Evolutionary conservation across 2,329 filamentous ascomycete genomes (phyloP).

Genomic region (Periconia sp.): DNA sequence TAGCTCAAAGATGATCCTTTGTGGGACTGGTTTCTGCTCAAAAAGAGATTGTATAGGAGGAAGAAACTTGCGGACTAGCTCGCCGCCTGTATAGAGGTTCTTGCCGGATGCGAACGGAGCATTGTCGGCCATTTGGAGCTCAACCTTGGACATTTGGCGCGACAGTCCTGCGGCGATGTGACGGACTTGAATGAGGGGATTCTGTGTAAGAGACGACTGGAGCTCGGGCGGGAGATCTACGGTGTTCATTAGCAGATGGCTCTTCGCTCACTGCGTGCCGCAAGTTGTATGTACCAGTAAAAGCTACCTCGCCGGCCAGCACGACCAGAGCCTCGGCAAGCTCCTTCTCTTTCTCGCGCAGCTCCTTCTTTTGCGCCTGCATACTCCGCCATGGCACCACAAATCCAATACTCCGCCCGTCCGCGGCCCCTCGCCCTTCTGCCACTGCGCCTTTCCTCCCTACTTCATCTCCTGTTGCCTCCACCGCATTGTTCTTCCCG

Average conservation of each 20-base stretch:
- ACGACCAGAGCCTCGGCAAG: conserved; percentile 42
- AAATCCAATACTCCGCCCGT: conserved; percentile 40
- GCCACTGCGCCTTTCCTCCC: conserved; percentile 25
- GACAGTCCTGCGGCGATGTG: conserved; percentile 42
- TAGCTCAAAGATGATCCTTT: conserved; percentile 43
- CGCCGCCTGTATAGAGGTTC: conserved; percentile 41
- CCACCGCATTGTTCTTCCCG: conserved; percentile 20
- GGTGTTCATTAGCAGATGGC: conserved; percentile 13
- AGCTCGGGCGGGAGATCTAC: conserved; percentile 36
- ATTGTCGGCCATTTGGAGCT: conserved; percentile 43
- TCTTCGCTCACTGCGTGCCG: too few species aligned
- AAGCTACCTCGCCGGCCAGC: conserved; percentile 40
- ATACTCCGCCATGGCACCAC: conserved; percentile 45
- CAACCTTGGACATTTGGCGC: conserved; percentile 41
- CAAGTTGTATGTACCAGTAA: conserved; percentile 33
- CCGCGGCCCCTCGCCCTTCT: conserved; percentile 8
- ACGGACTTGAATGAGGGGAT: conserved; percentile 41
- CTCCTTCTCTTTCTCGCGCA: conserved; percentile 41
- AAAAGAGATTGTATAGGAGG: conserved; percentile 39
- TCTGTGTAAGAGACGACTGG: conserved; percentile 38
- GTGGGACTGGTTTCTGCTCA: conserved; percentile 35
- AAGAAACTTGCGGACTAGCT: conserved; percentile 40
- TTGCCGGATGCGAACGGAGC: conserved; percentile 38
- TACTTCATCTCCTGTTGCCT: conserved; percentile 24
- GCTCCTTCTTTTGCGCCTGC: conserved; percentile 39